These are phyloP conservation scores for Cajanus cajan DNA, from an alignment of 306 rosid genomes.

Conservation along the genomic window DNA sequence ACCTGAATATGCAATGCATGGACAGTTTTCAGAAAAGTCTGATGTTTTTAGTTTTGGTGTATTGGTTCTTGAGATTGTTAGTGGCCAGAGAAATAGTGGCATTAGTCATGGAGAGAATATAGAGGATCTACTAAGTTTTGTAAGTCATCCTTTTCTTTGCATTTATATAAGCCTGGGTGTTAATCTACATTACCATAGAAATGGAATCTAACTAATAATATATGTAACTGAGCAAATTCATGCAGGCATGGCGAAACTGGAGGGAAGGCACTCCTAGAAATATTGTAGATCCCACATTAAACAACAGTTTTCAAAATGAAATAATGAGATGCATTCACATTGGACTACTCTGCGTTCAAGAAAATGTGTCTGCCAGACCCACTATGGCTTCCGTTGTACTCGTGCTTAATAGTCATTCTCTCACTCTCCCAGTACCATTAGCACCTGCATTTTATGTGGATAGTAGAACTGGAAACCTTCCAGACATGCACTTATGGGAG, in stretches of 20 bases:
- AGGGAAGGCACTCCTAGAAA: slow-evolving; percentile 24
- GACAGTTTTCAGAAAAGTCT: slow-evolving; percentile 41
- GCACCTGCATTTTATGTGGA: slow-evolving; percentile 41
- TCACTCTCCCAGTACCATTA: slow-evolving; percentile 29
- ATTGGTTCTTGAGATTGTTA: slow-evolving; percentile 52
- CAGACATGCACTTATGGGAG: neutral
- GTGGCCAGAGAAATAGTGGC: slow-evolving; percentile 38
- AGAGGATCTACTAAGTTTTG: slow-evolving; percentile 40
- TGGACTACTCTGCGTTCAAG: slow-evolving; percentile 53
- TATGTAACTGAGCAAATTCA: neutral
- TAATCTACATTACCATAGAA: neutral
- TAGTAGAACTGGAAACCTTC: neutral
- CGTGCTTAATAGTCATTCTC: slow-evolving; percentile 38
- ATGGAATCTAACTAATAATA: neutral
- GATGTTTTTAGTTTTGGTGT: slow-evolving; percentile 55
- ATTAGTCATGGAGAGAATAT: slow-evolving; percentile 11
- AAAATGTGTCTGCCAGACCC: slow-evolving; percentile 43
- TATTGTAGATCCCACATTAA: slow-evolving; percentile 38
- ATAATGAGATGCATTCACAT: slow-evolving; percentile 56
- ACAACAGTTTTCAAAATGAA: slow-evolving; percentile 24
- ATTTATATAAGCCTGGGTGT: neutral
- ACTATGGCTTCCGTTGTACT: slow-evolving; percentile 41
- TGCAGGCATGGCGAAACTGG: slow-evolving; percentile 57
- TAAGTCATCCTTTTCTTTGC: slow-evolving; percentile 29
- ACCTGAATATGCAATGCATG: slow-evolving; percentile 47